These are phyloP conservation scores for Yarrowia porcina DNA, from an alignment of 805 yeast species.

Conservation along the genomic window DNA sequence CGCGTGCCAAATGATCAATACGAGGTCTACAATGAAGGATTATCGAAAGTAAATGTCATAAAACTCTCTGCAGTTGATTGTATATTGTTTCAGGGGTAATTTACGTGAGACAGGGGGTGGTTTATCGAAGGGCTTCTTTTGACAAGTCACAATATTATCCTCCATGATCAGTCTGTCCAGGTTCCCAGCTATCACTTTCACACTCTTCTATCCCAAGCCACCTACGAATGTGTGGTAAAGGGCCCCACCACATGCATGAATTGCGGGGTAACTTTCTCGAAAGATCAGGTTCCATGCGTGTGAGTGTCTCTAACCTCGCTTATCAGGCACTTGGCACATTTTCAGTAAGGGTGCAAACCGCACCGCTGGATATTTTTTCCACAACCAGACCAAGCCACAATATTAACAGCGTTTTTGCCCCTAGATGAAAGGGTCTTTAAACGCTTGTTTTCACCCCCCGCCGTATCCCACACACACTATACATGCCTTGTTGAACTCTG, in stretches of 20 bases:
- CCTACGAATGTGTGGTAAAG: background rate
- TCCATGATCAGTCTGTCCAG: background rate
- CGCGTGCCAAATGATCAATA: too few species aligned
- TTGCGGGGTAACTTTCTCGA: conserved; percentile 10
- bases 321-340: background rate
- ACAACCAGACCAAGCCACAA: background rate
- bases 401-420: background rate
- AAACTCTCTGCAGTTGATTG: background rate
- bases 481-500: conserved; percentile 8
- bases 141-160: too few species aligned
- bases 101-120: background rate
- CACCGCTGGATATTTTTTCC: background rate
- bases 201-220: background rate
- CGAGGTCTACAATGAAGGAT: too few species aligned
- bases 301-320: background rate
- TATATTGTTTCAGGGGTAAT: background rate
- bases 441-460: background rate
- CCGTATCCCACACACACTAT: background rate
- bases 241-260: conserved; percentile 17
- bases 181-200: too few species aligned
- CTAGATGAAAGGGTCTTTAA: background rate
- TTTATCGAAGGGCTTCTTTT: too few species aligned
- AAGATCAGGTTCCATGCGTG: conserved; percentile 13
- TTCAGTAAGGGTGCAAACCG: background rate
- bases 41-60: background rate